Evolutionary conservation across 768 basidiomycete species (phyloP), one percentile per base, ranked within the genome.

Genomic region (Melanogaster broomeanus): DNA sequence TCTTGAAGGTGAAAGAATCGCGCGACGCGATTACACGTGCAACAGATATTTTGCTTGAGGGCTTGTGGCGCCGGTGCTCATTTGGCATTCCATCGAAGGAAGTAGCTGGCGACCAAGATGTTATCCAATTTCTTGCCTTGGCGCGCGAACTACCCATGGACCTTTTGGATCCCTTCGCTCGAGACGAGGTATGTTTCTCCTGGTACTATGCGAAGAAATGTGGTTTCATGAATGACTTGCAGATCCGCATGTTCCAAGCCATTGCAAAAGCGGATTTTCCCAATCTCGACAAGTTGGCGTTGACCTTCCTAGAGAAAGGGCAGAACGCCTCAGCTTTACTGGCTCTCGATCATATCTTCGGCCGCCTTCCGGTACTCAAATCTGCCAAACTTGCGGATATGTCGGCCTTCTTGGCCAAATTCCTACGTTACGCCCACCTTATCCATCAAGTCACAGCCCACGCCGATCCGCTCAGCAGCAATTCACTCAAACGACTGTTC

Each of bases 21-120:
- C 42, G 37, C 3, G 24, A 62, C 0, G 76, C 75, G 1, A 55
- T 62, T 13, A 55, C 49, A 19, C 66, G 61, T 38, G 84, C 76
- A 1, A 62, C 58, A 16, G 47, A 67, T 19, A 77, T 72, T 35
- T 62, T 80, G 13, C 59, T 79, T 15, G 70, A 74, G 25, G 72
- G 64, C 1, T 61, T 83, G 15, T 84, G 83, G 82, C 59, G 57
- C 7, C 61, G 64, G 11, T 59, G 76, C 16, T 75, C 80, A 0
- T 79, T 82, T 40, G 76, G 73, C 2, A 53, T 66, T 2, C 38
- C 54, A 4, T 48, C 59, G 4, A 48, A 48, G 21, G 45, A 44
- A 11, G 38, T 56, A 19, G 33, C 41, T 8, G 34, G 18, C 4
- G 38, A 58, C 21, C 34, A 28, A 25, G 24, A 42, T 6, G 40